Conservation (phyloP, 805 yeast species). For the Pichia occidentalis region DNA sequence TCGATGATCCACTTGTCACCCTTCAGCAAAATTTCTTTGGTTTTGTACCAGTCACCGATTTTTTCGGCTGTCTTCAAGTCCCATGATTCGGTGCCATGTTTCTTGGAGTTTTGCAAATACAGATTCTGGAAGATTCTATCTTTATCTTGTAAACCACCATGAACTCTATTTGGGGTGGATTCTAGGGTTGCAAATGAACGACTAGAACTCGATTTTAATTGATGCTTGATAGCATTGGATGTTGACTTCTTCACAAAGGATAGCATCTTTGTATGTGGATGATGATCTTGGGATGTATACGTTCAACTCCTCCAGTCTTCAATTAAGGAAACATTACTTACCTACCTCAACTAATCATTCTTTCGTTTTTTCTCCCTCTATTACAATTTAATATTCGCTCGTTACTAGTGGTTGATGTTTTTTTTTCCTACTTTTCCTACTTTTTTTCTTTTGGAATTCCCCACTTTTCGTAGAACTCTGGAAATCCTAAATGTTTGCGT, state of each 20-base stretch:
- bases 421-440: too few relatives aligned
- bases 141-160: conserved; percentile 74
- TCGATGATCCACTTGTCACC: conserved; percentile 90
- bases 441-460: too few relatives aligned
- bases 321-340: too few relatives aligned
- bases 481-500: too few relatives aligned
- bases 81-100: conserved; percentile 48
- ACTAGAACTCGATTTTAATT: too few relatives aligned
- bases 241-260: conserved; percentile 5
- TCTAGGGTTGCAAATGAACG: conserved; percentile 37
- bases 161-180: conserved; percentile 45
- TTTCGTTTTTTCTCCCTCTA: too few relatives aligned
- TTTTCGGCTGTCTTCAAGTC: conserved; percentile 67
- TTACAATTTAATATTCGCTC: too few relatives aligned
- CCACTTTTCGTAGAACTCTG: too few relatives aligned
- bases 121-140: conserved; percentile 86
- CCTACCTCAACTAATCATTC: too few relatives aligned
- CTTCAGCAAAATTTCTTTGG: conserved; percentile 74
- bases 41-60: conserved; percentile 90
- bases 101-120: conserved; percentile 43
- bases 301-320: too few relatives aligned
- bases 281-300: too few relatives aligned
- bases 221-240: conserved; percentile 1
- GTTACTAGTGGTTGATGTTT: too few relatives aligned
- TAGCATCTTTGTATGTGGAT: conserved; percentile 13